Conservation (phyloP, 2,329 filamentous ascomycete species). For the Botrytis byssoidea region DNA sequence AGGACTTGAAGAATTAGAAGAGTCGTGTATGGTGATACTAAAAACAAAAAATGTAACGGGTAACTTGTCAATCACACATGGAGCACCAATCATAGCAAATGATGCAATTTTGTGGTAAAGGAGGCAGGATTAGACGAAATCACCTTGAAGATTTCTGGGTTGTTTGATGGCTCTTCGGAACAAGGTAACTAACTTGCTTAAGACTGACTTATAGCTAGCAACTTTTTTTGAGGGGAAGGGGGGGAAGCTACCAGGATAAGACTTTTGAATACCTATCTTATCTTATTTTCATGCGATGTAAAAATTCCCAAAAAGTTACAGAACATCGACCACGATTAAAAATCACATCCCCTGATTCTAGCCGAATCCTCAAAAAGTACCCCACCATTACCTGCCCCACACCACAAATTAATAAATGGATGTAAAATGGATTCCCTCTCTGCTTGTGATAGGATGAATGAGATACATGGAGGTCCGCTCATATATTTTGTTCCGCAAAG, state of each 20-base stretch:
- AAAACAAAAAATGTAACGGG: too few species aligned
- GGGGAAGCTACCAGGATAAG: too few species aligned
- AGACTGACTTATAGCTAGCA: neutral
- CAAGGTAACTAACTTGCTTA: fast-evolving
- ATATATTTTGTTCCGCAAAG: neutral
- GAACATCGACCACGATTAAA: neutral
- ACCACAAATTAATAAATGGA: neutral
- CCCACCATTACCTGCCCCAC: neutral
- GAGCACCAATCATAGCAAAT: neutral
- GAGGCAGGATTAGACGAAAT: neutral
- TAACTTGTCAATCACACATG: neutral
- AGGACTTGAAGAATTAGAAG: neutral
- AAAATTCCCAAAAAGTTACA: neutral
- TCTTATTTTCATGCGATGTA: neutral
- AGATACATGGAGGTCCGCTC: too few species aligned
- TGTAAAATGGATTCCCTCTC: neutral
- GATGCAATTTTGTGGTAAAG: neutral
- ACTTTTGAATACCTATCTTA: neutral
- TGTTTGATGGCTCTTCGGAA: neutral
- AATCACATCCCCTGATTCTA: slow-evolving; percentile 11
- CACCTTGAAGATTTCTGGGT: too few species aligned
- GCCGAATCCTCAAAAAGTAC: neutral
- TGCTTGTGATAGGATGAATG: neutral
- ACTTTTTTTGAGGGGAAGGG: too few species aligned
- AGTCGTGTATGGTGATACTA: neutral